Base-by-base conservation (phyloP, 2,329 filamentous ascomycete genomes). In the Lasiodiplodia hormozganensis region DNA sequence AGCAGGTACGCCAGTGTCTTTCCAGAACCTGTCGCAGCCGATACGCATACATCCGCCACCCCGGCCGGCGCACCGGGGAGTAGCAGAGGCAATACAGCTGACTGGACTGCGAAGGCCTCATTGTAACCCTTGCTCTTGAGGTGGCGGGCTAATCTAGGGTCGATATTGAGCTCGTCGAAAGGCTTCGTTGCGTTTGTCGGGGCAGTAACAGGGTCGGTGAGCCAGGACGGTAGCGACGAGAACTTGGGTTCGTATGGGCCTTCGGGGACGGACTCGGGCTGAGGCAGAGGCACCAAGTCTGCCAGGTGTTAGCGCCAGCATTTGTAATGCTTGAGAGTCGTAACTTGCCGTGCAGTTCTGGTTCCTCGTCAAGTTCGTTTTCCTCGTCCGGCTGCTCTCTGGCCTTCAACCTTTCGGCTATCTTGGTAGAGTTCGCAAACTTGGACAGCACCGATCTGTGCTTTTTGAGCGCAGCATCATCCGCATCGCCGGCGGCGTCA, bases 1-100 rank as follows among this genome's bases (percentile, higher is more conserved):
- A 99, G 82, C 0, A 95, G 88, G 75, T 99, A 99, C 0, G 95
- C 92, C 18, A 99, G 80, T 0, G 96, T 99, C 78, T 99, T 99
- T 68, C 96, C 96, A 0, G 96, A 98, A 10, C 96, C 96, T 0
- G 96, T 99, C 1, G 95, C 92, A 0, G 96, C 96, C 8, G 94
- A 96, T 2, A 99, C 90, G 54, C 97, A 90, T 4, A 99, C 80
- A 77, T 99, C 96, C 5, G 93, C 92, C 1, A 87, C 82, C 43
- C 89, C 85, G 43, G 86, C 82, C 68, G 86, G 83, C 52, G 86
- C 85, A 0, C 86, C 87, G 25, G 88, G 89, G 4, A 97, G 83
- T 5, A 99, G 85, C 51, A 97, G 84, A 0, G 95, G 94, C 31
- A 99, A 85, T 0, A 96, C 86, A 1, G 90, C 89, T 5, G 92